Evolutionary conservation across 371 early-diverging fungal genomes (phyloP).

Genomic region (Blastocladiella emersonii): DNA sequence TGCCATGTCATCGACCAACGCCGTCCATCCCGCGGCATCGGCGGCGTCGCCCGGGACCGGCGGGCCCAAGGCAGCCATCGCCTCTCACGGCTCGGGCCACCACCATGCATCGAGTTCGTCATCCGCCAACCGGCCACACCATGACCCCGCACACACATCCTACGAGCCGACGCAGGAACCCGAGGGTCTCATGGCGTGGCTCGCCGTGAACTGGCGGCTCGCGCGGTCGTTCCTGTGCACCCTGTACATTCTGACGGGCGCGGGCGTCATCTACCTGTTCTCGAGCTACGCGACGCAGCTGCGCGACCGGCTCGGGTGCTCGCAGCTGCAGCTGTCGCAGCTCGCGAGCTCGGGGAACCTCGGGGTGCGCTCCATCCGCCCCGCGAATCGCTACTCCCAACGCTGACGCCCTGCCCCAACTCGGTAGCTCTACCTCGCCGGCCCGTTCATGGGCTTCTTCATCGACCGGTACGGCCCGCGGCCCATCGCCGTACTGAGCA

Average conservation of each 20-base stretch:
- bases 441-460: not conserved
- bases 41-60: too few relatives aligned
- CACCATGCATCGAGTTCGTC: too few relatives aligned
- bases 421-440: not conserved
- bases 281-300: slow-evolving; percentile 3
- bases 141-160: too few relatives aligned
- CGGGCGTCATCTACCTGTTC: slow-evolving; percentile 2
- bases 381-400: too few relatives aligned
- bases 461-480: slow-evolving; percentile 3
- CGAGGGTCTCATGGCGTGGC: too few relatives aligned
- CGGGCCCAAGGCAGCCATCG: too few relatives aligned
- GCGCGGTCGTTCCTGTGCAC: not conserved
- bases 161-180: too few relatives aligned
- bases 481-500: not conserved
- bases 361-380: not conserved
- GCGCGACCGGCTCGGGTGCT: slow-evolving; percentile 2
- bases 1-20: too few relatives aligned
- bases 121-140: too few relatives aligned
- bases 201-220: too few relatives aligned
- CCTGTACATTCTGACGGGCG: not conserved
- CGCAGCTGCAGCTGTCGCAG: not conserved
- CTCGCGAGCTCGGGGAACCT: not conserved
- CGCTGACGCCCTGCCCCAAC: not conserved
- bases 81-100: too few relatives aligned
- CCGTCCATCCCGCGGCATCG: too few relatives aligned